These are phyloP conservation scores for Eremomyces bilateralis DNA, from an alignment of 495 filamentous ascomycete species.

Conservation along the genomic window DNA sequence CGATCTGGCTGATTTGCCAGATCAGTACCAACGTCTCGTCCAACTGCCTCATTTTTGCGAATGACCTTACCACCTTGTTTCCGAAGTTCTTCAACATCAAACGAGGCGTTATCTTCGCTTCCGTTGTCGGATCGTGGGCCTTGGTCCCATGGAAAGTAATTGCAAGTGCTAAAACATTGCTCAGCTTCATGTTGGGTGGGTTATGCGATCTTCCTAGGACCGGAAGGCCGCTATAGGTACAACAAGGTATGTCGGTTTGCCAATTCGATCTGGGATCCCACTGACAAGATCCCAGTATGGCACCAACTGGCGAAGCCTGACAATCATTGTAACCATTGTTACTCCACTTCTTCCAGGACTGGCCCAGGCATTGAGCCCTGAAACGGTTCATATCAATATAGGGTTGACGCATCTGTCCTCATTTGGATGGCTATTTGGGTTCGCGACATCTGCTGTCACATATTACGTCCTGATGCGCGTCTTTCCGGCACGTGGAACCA, in stretches of 20 bases:
- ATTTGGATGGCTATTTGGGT: no score
- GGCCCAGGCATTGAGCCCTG: no score
- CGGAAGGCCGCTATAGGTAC: no score
- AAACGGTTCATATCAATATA: no score
- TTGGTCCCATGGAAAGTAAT: neutral
- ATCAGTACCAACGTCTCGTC: neutral
- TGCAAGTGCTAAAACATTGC: neutral
- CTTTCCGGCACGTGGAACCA: conserved; percentile 15
- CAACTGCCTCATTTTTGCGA: conserved; percentile 15
- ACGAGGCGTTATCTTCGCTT: conserved; percentile 18
- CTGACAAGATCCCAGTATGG: no score
- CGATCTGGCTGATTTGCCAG: no score
- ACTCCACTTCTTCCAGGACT: no score
- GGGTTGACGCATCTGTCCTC: no score
- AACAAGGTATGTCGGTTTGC: no score
- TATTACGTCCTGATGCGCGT: conserved; percentile 22
- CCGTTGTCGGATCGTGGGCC: conserved; percentile 12
- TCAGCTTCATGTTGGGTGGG: neutral
- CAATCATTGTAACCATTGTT: no score
- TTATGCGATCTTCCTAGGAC: neutral
- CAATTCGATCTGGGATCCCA: no score
- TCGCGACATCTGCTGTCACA: conserved; percentile 14
- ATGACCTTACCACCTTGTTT: conserved; percentile 21
- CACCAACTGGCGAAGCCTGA: no score
- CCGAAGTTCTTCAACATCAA: conserved; percentile 24